phyloP scores from a whole-genome alignment of 1,284 basidiomycete genomes.

The Schizophyllum amplum region DNA sequence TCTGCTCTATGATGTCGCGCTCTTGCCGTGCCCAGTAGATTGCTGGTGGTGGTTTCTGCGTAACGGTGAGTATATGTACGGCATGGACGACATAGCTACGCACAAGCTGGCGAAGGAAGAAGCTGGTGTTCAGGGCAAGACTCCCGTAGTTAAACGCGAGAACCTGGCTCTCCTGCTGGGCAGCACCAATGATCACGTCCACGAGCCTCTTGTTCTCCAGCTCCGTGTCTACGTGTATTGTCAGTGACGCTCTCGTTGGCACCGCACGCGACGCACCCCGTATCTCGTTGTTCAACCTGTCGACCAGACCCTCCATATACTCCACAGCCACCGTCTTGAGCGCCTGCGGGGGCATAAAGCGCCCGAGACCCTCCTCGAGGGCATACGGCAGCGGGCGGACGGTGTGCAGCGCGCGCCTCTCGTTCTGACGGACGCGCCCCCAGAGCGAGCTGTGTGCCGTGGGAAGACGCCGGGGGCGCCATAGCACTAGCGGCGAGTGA shows the following conservation, averaged over 20 bases:
- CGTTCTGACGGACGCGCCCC: not conserved
- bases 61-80: not conserved
- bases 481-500: not conserved
- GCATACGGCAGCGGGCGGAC: constrained; percentile 54
- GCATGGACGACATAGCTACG: constrained; percentile 22
- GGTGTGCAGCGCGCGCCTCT: constrained; percentile 30
- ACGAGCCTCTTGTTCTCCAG: constrained; percentile 55
- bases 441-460: not conserved
- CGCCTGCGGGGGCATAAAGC: constrained; percentile 64
- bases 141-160: constrained; percentile 90
- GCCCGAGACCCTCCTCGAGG: constrained; percentile 60
- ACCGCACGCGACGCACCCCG: constrained; percentile 43
- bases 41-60: constrained; percentile 44
- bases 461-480: constrained; percentile 8
- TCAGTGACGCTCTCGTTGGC: not conserved
- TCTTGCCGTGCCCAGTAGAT: not conserved
- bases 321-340: constrained; percentile 66
- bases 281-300: constrained; percentile 67
- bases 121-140: constrained; percentile 91
- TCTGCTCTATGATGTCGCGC: not conserved
- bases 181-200: constrained; percentile 71
- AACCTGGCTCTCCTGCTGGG: constrained; percentile 52
- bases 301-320: constrained; percentile 75
- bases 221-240: constrained; percentile 38
- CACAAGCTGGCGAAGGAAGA: constrained; percentile 85